Conservation (phyloP, 306 rosid genomes). For the Castanea mollissima region DNA sequence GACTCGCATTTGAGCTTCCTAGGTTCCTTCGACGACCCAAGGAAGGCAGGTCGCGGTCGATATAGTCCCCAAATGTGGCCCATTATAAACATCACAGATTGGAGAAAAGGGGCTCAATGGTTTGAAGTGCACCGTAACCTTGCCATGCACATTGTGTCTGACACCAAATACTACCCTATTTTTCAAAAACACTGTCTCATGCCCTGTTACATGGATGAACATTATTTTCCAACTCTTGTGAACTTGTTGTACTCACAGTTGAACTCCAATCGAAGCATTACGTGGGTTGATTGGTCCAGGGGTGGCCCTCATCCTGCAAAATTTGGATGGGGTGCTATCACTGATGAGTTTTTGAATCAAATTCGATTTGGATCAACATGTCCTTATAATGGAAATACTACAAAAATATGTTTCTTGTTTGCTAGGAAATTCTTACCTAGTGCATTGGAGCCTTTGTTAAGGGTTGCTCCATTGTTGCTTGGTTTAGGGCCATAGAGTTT, state of each 20-base stretch:
- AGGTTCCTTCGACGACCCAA: conserved; percentile 39
- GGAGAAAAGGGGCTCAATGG: conserved; percentile 77
- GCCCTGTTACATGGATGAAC: conserved; percentile 60
- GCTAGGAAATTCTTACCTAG: conserved; percentile 57
- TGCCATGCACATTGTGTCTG: conserved; percentile 44
- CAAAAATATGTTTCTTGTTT: conserved; percentile 53
- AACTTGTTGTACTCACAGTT: conserved; percentile 19
- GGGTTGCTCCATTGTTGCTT: conserved; percentile 40
- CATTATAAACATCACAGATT: conserved; percentile 38
- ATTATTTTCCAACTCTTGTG: conserved; percentile 56
- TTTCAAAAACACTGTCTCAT: conserved; percentile 33
- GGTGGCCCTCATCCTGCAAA: conserved; percentile 54
- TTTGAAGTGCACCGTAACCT: conserved; percentile 53
- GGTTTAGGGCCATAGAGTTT: conserved; percentile 34
- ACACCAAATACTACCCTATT: conserved; percentile 39
- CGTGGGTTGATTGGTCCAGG: conserved; percentile 70
- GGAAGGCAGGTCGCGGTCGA: conserved; percentile 43
- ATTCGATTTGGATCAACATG: conserved; percentile 45
- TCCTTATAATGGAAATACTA: conserved; percentile 34
- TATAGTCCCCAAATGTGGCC: conserved; percentile 51
- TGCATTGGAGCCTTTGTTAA: conserved; percentile 50
- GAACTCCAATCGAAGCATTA: conserved; percentile 38
- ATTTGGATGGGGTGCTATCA: conserved; percentile 31
- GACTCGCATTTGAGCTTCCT: conserved; percentile 42
- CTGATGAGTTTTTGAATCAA: conserved; percentile 43